Base-by-base conservation (phyloP, 2,329 filamentous ascomycete species). In the Zymoseptoria tritici region DNA sequence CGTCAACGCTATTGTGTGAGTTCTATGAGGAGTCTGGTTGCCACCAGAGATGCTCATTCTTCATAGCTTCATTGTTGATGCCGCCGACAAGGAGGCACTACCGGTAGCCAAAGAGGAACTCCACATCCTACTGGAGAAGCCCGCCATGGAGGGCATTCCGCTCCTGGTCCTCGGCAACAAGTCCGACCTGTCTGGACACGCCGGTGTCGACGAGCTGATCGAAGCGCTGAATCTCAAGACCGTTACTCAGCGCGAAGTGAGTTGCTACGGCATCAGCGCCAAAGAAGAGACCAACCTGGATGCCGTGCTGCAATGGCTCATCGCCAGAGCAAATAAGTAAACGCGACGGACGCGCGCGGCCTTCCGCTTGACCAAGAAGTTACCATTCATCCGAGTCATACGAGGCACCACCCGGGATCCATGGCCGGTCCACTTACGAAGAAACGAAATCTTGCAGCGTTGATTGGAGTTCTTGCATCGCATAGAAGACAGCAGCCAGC, bases 251-350 rank as follows among this genome's bases (percentile, higher is more conserved):
- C 90, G 94, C 58, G 94, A 99, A 76, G 93, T 99, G 68, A 96
- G 91, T 78, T 97, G 94, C 78, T 99, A 99, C 76, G 93, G 93
- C 63, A 97, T 99, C 78, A 97, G 92, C 74, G 94, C 93, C 62
- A 97, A 97, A 77, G 93, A 97, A 75, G 94, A 99, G 78, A 99
- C 93, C 60, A 99, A 99, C 77, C 85, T 99, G 66, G 93, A 99
- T 72, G 94, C 93, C 6, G 94, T 99, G 56, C 81, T 99, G 70
- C 90, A 96, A 74, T 99, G 94, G 90, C 81, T 99, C 74, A 93
- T 99, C 75, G 93, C 91, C 67, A 89, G 90, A 74, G 88, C 91
- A 64, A 90, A 82, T 73, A 87, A 87, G 77, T 91, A 67, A 65
- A 16, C 16, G 36, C 36, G 36, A n/a, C 7, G 36, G 11, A 42